These are phyloP conservation scores for Fusarium sp. DNA, from an alignment of 2,329 filamentous ascomycete species.

Conservation along the genomic window DNA sequence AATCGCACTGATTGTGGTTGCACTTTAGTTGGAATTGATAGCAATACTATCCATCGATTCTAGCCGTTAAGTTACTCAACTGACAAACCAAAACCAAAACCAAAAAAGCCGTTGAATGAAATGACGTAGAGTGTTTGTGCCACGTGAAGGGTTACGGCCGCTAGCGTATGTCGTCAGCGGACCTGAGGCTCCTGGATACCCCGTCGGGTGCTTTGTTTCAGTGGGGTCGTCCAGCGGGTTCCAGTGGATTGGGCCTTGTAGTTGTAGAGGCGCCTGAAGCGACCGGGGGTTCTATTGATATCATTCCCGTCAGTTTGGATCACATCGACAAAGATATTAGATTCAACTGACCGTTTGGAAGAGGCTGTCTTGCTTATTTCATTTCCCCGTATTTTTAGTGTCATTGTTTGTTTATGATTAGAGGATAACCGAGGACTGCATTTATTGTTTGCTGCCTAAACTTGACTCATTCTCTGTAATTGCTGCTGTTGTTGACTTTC, in stretches of 20 bases:
- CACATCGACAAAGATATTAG: not conserved
- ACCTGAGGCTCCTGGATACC: constrained; percentile 23
- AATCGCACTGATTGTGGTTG: not conserved
- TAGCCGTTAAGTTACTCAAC: not conserved
- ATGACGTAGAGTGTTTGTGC: constrained; percentile 31
- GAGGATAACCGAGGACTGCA: not conserved
- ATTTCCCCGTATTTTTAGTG: not conserved
- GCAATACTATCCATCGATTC: not conserved
- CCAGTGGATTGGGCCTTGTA: constrained; percentile 20
- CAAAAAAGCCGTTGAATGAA: constrained; percentile 7
- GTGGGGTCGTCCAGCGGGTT: constrained; percentile 15
- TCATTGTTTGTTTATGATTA: not conserved
- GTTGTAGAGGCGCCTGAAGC: constrained; percentile 23
- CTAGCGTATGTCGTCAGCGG: constrained; percentile 39
- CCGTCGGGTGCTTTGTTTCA: constrained; percentile 10
- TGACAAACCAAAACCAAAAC: not conserved
- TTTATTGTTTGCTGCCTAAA: constrained; percentile 6
- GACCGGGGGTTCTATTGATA: constrained; percentile 19
- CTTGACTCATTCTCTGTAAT: constrained; percentile 18
- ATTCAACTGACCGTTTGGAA: not conserved
- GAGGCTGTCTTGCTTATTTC: not conserved
- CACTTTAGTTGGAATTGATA: not conserved
- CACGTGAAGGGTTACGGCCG: constrained; percentile 27
- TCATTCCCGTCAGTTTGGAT: constrained; percentile 6
- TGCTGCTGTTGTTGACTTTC: constrained; percentile 3